Evolutionary conservation across 1,284 basidiomycete species (phyloP), one percentile per base, ranked within the genome.

Genomic region (Ganoderma leucocontextum): DNA sequence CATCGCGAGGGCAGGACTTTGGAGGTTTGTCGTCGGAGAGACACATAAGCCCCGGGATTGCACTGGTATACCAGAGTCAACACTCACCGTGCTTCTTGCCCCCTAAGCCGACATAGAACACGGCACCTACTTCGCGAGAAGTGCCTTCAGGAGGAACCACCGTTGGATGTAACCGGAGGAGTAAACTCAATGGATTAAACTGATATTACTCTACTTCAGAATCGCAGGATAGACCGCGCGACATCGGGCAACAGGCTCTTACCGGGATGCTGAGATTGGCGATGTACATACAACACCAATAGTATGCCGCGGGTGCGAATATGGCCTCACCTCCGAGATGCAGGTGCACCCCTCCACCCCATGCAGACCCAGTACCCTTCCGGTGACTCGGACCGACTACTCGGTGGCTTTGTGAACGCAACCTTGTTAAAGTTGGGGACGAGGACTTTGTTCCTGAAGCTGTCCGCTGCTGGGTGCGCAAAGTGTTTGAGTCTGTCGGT

Each of bases 331-430:
- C 47, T 25, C 10, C 22, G 22, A 25, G 47, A 49, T 49, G 22
- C 52, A 33, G 62, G 61, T 17, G 70, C 66, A 15, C 82, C 80
- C 65, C 82, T 85, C 82, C 84, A 91, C 5, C 89, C 91, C 66
- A 85, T 82, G 75, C 93, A 94, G 4, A 95, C 78, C 82, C 89
- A 94, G 77, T 93, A 95, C 0, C 85, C 87, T 75, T 95, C 93
- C n/a, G 85, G 83, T 1, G 92, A 94, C 61, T 88, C 88, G 0
- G 85, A 73, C 9, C 93, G 86, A 70, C 92, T 94, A 0, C 93
- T 84, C 5, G 83, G 78, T 0, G 93, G 93, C 74, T 94, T 94
- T 70, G 88, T 78, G 73, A 82, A 88, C 22, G 82, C 79, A 0
- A 94, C 89, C 9, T 81, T 74, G 39, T 83, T 77, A 75, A 95